phyloP scores from a whole-genome alignment of 441 rosid genomes.

The Corymbia calophylla region DNA sequence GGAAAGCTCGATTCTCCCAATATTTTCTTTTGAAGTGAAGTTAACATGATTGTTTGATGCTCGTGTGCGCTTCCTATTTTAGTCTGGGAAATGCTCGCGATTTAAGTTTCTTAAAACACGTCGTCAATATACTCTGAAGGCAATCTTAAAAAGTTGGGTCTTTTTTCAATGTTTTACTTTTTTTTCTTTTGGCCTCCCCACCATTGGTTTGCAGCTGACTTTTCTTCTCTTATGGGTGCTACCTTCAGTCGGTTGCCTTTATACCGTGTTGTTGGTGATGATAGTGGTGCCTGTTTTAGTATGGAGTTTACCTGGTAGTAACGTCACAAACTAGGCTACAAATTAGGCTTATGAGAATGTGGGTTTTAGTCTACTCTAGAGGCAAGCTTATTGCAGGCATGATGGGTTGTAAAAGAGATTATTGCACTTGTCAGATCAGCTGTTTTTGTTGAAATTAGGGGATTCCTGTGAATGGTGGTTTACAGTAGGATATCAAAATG shows the following conservation, averaged over 20 bases:
- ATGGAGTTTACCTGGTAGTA: not conserved
- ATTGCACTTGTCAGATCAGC: not conserved
- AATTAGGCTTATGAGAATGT: not conserved
- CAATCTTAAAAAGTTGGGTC: not conserved
- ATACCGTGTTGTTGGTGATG: not conserved
- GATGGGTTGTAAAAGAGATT: not conserved
- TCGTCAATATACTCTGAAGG: not conserved
- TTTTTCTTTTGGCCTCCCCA: not conserved
- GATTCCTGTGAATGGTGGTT: not conserved
- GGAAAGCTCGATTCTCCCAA: not conserved
- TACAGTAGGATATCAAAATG: not conserved
- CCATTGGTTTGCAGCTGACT: not conserved
- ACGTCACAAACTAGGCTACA: not conserved
- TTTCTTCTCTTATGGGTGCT: not conserved
- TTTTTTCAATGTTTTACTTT: not conserved
- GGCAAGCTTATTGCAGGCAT: not conserved
- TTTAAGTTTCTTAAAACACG: not conserved
- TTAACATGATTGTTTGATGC: not conserved
- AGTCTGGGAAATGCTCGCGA: not conserved
- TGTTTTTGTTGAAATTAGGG: not conserved
- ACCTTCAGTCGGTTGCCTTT: not conserved
- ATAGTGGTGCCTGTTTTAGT: not conserved
- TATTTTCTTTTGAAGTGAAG: not conserved
- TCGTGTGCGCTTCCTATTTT: not conserved
- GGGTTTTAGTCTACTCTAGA: not conserved